These are phyloP conservation scores for Globisporangium canariense DNA, from an alignment of 352 stramenopile genomes.

Conservation along the genomic window DNA sequence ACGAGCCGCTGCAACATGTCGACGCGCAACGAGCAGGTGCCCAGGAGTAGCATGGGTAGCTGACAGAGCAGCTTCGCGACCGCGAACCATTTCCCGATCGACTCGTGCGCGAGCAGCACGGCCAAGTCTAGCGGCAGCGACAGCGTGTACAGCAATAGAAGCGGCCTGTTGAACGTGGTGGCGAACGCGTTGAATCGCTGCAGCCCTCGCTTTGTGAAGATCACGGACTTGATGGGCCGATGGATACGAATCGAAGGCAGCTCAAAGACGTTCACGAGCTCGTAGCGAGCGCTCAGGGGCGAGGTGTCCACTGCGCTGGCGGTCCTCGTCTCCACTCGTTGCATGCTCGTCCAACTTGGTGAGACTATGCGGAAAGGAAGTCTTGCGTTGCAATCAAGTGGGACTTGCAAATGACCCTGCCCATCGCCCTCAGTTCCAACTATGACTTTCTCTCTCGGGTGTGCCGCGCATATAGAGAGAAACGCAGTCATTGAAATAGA, in stretches of 20 bases:
- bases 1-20: constrained; percentile 3
- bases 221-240: constrained; percentile 4
- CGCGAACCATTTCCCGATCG: not conserved
- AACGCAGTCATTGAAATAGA: too few species aligned
- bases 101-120: not conserved
- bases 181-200: not conserved
- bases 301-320: not conserved
- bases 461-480: too few species aligned
- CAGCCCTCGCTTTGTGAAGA: constrained; percentile 1
- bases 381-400: too few species aligned
- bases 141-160: not conserved
- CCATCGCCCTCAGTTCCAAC: too few species aligned
- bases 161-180: not conserved
- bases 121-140: not conserved
- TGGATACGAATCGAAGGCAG: not conserved
- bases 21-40: not conserved
- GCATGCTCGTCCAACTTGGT: not conserved
- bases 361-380: too few species aligned
- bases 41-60: not conserved
- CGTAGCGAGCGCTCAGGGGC: not conserved
- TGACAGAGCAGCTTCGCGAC: not conserved
- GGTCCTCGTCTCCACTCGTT: not conserved
- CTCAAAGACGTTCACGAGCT: not conserved
- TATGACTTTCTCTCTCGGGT: too few species aligned
- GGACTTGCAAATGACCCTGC: too few species aligned